Evolutionary conservation across 2,329 filamentous ascomycete genomes (phyloP).

Genomic region (Aspergillus quadricinctus): DNA sequence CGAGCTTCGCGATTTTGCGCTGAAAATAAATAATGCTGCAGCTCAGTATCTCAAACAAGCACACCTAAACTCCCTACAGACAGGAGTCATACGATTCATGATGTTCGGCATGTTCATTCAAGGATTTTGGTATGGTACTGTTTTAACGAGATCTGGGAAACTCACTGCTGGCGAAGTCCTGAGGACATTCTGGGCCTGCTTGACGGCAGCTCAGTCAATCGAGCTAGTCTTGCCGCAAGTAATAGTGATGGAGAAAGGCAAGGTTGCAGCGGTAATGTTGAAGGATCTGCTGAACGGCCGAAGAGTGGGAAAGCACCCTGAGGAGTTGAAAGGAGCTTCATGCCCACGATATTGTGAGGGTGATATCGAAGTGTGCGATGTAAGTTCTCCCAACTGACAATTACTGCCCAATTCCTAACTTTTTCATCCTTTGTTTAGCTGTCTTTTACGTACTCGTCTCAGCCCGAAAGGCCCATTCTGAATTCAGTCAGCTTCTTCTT

Average conservation of each 20-base stretch:
- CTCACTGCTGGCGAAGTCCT: conserved; percentile 64
- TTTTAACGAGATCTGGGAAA: conserved; percentile 59
- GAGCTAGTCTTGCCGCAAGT: conserved; percentile 72
- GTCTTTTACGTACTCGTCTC: conserved; percentile 76
- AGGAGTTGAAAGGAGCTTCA: conserved; percentile 26
- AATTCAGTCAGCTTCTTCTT: conserved; percentile 64
- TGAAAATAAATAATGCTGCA: conserved; percentile 55
- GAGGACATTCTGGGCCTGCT: conserved; percentile 78
- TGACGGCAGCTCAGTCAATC: conserved; percentile 71
- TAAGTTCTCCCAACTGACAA: conserved; percentile 31
- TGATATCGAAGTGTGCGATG: conserved; percentile 65
- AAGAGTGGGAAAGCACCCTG: conserved; percentile 11
- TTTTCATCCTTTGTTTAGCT: conserved; percentile 49
- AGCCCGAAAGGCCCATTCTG: conserved; percentile 58
- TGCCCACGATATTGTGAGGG: conserved; percentile 52
- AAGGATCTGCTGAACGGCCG: conserved; percentile 41
- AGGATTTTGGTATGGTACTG: conserved; percentile 83
- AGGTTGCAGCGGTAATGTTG: conserved; percentile 65
- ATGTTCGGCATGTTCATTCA: conserved; percentile 75
- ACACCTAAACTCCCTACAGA: conserved; percentile 64
- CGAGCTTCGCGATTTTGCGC: conserved; percentile 64
- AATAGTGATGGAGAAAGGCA: conserved; percentile 73
- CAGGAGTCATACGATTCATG: conserved; percentile 69
- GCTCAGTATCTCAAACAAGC: conserved; percentile 64
- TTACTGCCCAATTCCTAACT: background rate